These are phyloP conservation scores for Salvia hispanica DNA, from an alignment of 257 asterid species.

Conservation along the genomic window DNA sequence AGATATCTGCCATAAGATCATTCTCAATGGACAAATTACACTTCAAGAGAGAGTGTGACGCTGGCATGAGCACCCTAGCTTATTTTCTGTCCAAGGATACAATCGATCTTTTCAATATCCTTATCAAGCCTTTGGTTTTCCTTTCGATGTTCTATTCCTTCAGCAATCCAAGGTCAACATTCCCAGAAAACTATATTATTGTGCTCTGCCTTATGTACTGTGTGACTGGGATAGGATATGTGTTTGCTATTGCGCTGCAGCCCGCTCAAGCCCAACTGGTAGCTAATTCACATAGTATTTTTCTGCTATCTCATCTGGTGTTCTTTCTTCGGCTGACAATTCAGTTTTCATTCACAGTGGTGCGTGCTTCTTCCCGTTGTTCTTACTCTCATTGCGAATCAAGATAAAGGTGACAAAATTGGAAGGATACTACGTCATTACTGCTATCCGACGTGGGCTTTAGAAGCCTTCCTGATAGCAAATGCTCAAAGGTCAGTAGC, in stretches of 20 bases:
- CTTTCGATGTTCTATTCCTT: conserved; percentile 93
- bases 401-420: conserved; percentile 64
- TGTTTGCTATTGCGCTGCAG: conserved; percentile 75
- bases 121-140: conserved; percentile 89
- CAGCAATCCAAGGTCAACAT: conserved; percentile 88
- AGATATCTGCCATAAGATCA: conserved; percentile 89
- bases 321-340: conserved; percentile 9
- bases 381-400: conserved; percentile 77
- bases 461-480: conserved; percentile 82
- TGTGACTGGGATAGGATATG: conserved; percentile 89
- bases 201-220: conserved; percentile 80
- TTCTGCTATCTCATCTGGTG: not conserved
- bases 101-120: conserved; percentile 73
- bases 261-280: conserved; percentile 97
- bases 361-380: conserved; percentile 97
- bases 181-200: conserved; percentile 67
- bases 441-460: conserved; percentile 91
- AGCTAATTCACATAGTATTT: conserved; percentile 16
- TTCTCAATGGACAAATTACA: conserved; percentile 82
- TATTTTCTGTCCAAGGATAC: conserved; percentile 91
- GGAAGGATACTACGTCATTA: conserved; percentile 49
- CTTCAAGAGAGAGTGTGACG: conserved; percentile 70
- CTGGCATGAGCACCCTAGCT: conserved; percentile 95
- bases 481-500: conserved; percentile 82
- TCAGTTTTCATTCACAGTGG: conserved; percentile 59